Evolutionary conservation across 371 early-diverging fungal species (phyloP).

Genomic region (Circinella umbellata): DNA sequence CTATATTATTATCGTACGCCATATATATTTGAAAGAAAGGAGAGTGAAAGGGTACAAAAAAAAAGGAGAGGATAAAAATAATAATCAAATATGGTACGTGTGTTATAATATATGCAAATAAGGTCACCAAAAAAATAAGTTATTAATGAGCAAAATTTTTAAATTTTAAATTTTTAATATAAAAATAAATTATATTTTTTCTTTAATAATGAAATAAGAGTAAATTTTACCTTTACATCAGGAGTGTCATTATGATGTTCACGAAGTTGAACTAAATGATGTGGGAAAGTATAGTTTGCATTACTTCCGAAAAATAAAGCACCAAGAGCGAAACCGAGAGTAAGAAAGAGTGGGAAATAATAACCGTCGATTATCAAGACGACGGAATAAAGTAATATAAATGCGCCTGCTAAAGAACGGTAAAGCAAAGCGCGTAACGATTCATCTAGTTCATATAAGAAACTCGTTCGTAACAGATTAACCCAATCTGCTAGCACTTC

Average conservation of each 20-base stretch:
- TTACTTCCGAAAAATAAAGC: conserved; percentile 23
- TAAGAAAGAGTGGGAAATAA: conserved; percentile 30
- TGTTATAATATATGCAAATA: background rate
- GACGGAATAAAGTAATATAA: conserved; percentile 23
- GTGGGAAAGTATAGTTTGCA: background rate
- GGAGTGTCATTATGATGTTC: background rate
- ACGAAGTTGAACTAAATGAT: conserved; percentile 5
- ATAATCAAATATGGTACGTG: background rate
- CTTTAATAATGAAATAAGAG: too few species aligned
- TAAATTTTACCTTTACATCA: background rate
- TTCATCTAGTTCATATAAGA: conserved; percentile 7
- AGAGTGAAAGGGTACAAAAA: background rate
- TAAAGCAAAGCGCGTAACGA: background rate
- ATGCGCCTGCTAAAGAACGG: conserved; percentile 2
- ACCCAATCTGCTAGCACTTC: conserved; percentile 15
- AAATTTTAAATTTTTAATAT: too few species aligned
- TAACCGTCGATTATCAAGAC: conserved; percentile 37
- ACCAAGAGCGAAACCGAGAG: conserved; percentile 33
- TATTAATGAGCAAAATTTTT: too few species aligned
- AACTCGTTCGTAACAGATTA: conserved; percentile 6
- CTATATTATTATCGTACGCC: background rate
- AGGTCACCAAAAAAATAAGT: too few species aligned
- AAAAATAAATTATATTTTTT: too few species aligned
- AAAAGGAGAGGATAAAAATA: background rate
- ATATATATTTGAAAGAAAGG: background rate